These are phyloP conservation scores for Aspergillus texensis DNA, from an alignment of 2,329 filamentous ascomycete genomes.

Conservation along the genomic window DNA sequence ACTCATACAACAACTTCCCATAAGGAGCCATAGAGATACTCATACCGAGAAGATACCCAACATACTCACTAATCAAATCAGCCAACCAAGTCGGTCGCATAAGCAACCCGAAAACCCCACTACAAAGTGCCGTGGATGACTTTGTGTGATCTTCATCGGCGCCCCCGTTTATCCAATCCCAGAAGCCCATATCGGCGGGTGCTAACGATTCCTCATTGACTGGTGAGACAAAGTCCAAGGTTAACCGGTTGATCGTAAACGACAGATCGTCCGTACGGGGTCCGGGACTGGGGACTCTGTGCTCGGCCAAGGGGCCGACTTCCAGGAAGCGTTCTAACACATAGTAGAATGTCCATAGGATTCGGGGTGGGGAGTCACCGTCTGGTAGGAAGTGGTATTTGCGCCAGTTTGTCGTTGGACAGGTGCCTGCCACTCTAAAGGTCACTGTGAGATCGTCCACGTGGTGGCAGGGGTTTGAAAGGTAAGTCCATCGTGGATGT, in stretches of 20 bases:
- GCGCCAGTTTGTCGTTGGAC: background rate
- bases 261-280: background rate
- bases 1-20: background rate
- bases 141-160: background rate
- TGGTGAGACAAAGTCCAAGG: background rate
- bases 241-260: slow-evolving; percentile 4
- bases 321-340: slow-evolving; percentile 4
- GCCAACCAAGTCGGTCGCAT: slow-evolving; percentile 6
- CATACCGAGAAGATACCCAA: slow-evolving; percentile 4
- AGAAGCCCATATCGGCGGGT: background rate
- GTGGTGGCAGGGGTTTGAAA: background rate
- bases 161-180: background rate
- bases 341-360: slow-evolving; percentile 4
- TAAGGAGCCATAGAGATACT: background rate
- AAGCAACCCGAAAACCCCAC: background rate
- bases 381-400: background rate
- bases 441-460: background rate
- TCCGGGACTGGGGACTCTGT: background rate
- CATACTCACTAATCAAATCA: background rate
- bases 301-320: slow-evolving; percentile 1
- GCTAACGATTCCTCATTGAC: background rate
- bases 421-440: background rate
- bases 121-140: background rate
- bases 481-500: background rate
- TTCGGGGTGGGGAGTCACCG: background rate